A percentile compares a stretch with the other conserved stretches of the same genome.
Conservation (phyloP, 2,329 filamentous ascomycete species). For the Neospermospora avenae region DNA sequence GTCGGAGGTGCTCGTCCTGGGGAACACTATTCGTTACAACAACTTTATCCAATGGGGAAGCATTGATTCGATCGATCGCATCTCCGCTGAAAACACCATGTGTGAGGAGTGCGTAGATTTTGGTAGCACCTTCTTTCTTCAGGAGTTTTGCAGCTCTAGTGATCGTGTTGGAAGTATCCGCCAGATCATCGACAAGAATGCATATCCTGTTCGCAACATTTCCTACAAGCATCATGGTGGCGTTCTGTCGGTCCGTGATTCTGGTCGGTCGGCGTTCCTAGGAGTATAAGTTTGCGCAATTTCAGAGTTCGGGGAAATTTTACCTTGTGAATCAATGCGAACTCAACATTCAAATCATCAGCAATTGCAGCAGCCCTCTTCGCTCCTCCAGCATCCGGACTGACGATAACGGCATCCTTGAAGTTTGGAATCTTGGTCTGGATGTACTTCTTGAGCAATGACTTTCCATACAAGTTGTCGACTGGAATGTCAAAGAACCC, state of each 20-base stretch:
- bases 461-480: constrained; percentile 90
- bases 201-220: constrained; percentile 77
- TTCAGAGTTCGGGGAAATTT: constrained; percentile 34
- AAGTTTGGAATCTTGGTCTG: constrained; percentile 77
- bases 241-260: constrained; percentile 84
- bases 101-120: constrained; percentile 87
- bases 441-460: constrained; percentile 67
- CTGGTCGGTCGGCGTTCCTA: constrained; percentile 86
- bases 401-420: constrained; percentile 86
- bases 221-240: constrained; percentile 93
- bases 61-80: constrained; percentile 90
- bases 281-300: constrained; percentile 35
- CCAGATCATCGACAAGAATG: constrained; percentile 91
- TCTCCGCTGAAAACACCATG: constrained; percentile 95
- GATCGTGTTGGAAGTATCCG: constrained; percentile 95
- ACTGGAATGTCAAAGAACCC: constrained; percentile 99
- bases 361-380: constrained; percentile 96
- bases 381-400: constrained; percentile 91
- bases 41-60: constrained; percentile 87
- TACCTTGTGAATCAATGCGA: constrained; percentile 98
- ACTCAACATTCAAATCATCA: constrained; percentile 88
- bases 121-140: constrained; percentile 90
- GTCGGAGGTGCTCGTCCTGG: constrained; percentile 72
- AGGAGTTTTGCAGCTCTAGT: constrained; percentile 94
- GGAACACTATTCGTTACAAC: constrained; percentile 95